A percentile compares a stretch with the other conserved stretches of the same genome.
phyloP scores from a whole-genome alignment of 2,329 filamentous ascomycete species.

The Escovopsis sp. region DNA sequence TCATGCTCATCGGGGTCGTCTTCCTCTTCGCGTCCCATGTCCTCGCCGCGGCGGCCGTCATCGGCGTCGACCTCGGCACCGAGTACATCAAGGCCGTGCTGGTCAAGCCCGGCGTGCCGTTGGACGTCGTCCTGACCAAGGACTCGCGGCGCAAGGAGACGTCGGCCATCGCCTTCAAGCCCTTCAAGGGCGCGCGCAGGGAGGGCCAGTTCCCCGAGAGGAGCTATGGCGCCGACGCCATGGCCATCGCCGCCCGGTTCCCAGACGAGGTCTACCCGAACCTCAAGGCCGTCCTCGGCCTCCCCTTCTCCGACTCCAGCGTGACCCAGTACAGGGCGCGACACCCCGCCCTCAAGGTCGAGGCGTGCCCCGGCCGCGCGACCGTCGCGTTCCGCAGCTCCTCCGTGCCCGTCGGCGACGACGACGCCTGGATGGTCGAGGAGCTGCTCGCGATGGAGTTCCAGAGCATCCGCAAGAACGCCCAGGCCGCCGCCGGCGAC shows the following conservation, averaged over 20 bases:
- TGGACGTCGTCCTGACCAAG: slow-evolving; percentile 95
- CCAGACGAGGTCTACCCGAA: slow-evolving; percentile 92
- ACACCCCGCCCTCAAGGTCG: slow-evolving; percentile 65
- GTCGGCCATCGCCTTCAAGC: slow-evolving; percentile 87
- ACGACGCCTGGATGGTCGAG: slow-evolving; percentile 66
- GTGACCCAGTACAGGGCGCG: slow-evolving; percentile 53
- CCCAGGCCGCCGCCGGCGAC: slow-evolving; percentile 66
- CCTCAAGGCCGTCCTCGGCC: slow-evolving; percentile 77
- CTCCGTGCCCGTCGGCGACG: slow-evolving; percentile 39
- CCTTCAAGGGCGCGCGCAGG: slow-evolving; percentile 45
- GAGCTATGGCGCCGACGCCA: slow-evolving; percentile 80
- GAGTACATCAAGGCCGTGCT: slow-evolving; percentile 94
- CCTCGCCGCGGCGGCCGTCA: slow-evolving; percentile 52
- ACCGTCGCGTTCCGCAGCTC: slow-evolving; percentile 75
- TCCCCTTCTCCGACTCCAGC: slow-evolving; percentile 44
- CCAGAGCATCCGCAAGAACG: slow-evolving; percentile 80
- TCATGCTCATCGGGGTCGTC: slow-evolving; percentile 23
- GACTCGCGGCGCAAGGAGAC: slow-evolving; percentile 94
- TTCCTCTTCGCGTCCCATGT: slow-evolving; percentile 28
- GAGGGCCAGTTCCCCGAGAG: slow-evolving; percentile 67
- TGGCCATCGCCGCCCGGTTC: slow-evolving; percentile 75
- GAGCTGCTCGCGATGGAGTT: slow-evolving; percentile 94
- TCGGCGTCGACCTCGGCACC: slow-evolving; percentile 88
- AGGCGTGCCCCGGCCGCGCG: slow-evolving; percentile 41
- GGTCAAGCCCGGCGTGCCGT: slow-evolving; percentile 90